Base-by-base conservation (phyloP, 805 yeast species). In the Cyberlindnera suaveolens region DNA sequence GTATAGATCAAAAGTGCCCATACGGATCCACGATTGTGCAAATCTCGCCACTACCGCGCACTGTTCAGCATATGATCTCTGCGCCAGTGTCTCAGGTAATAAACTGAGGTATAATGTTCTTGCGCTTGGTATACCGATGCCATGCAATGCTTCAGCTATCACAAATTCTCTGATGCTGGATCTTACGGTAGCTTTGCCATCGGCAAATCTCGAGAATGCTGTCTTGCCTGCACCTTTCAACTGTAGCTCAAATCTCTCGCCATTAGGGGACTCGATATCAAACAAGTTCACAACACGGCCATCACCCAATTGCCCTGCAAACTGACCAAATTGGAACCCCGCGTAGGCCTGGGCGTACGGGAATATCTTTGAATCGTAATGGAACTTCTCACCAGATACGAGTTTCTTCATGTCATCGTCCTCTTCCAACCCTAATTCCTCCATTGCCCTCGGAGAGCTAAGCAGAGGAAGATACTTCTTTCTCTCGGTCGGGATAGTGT, bases 281-380 rank as follows among this genome's bases (percentile, higher is more conserved):
- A 91, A 90, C 36, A 91, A 65, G 55, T 85, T 87, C 6, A 82
- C 75, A 2, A 88, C 96, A 46, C 99, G 68, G 1, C 99, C 99
- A 61, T 91, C 99, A 6, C 99, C 99, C 48, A 91, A 67, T 62
- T 93, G 99, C 2, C 98, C 98, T 0, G 97, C 97, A 77, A 91
- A 91, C 50, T 77, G 78, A 3, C 99, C 98, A 68, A 93, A 91
- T 58, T 91, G 99, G 72, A 83, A 88, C 1, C 99, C 99, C 2
- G 98, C 96, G 62, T 91, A 91, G 0, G 91, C 86, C 61, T 85
- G 90, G 11, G 96, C 78, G 63, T 85, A 91, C 0, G 99, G 98
- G 51, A 77, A 78, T 1, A 84, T 73, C 6, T 59, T 56, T 8
- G 57, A 57, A 29, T 71, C 68, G 15, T 66, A 66, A 31, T 63